Evolutionary conservation across 257 asterid species (phyloP), one percentile per base, ranked within the genome.

Genomic region (Solanum pennellii): DNA sequence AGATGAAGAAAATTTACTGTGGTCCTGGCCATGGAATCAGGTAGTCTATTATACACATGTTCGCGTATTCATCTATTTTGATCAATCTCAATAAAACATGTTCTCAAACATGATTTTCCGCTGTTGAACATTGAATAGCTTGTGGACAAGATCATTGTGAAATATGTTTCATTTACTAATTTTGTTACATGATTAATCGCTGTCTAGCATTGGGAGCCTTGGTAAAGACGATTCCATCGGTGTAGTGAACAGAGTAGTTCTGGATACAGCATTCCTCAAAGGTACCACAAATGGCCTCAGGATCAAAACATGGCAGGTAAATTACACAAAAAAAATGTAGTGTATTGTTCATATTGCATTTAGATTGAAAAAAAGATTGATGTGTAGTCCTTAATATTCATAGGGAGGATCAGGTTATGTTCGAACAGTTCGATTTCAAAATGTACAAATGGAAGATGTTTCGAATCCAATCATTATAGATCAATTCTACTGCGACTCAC

Each of bases 21-120:
- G 99, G 99, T 79, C 99, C 99, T n/a, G 99, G 99, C 37, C 99
- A 97, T 89, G 99, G 99, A 88, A 96, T 97, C 86, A 97, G 99
- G 99, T 97, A 79, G 9, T 25, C 8, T 42, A 77, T 44, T 71
- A 73, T 73, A n/a, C 44, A 14, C 23, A 27, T 72, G 80, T 72
- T 72, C 80, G 80, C 27, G 47, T 35, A 72, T 35, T 35, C 80
- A 72, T 20, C 25, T 72, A 72, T 35, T 72, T 72, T 18, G 23
- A 1, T 33, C 0, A 18, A 72, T 33, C 45, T 72, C 79, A 33
- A 18, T 33, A 72, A 33, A 72, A 21, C 25, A 33, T 33, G 77
- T 16, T 71, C 76, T 65, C 72, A 65, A 3, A 65, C 5, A 12
- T 25, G 73, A 66, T 66, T 66, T 62, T 66, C 9, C 10, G 9